Conservation (phyloP, 2,329 filamentous ascomycete genomes). For the Furcasterigmium furcatum region DNA sequence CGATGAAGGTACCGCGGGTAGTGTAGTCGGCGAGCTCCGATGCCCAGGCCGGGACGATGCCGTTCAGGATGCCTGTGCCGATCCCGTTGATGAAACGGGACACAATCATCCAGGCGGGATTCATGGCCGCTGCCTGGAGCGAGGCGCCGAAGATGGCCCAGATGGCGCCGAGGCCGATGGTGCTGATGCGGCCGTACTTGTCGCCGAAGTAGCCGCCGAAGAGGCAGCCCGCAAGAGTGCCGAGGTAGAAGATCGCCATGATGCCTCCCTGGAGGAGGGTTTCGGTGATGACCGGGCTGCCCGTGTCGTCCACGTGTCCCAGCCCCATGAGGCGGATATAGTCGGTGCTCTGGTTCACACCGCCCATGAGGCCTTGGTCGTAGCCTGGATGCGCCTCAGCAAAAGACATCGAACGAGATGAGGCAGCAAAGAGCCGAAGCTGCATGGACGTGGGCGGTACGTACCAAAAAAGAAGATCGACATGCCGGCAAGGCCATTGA, state of each 20-base stretch:
- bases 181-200: conserved; percentile 57
- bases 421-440: too few relatives aligned
- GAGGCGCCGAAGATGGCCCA: conserved; percentile 60
- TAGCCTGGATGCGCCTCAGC: conserved; percentile 31
- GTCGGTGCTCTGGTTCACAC: conserved; percentile 62
- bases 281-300: conserved; percentile 47
- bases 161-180: conserved; percentile 55
- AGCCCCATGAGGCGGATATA: conserved; percentile 65
- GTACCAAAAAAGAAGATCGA: conserved; percentile 63
- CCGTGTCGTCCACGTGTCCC: conserved; percentile 51
- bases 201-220: conserved; percentile 64
- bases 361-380: conserved; percentile 57
- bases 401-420: too few relatives aligned
- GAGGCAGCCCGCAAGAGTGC: conserved; percentile 60
- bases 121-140: conserved; percentile 64
- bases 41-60: conserved; percentile 69
- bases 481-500: conserved; percentile 61
- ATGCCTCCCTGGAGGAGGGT: conserved; percentile 59
- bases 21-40: conserved; percentile 68
- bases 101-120: conserved; percentile 67
- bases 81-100: conserved; percentile 60
- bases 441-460: too few relatives aligned
- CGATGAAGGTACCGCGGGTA: conserved; percentile 65
- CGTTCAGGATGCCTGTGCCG: conserved; percentile 67
- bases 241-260: conserved; percentile 50